Evolutionary conservation across 2,329 filamentous ascomycete genomes (phyloP), one percentile per base, ranked within the genome.

Genomic region (Colletotrichum siamense): DNA sequence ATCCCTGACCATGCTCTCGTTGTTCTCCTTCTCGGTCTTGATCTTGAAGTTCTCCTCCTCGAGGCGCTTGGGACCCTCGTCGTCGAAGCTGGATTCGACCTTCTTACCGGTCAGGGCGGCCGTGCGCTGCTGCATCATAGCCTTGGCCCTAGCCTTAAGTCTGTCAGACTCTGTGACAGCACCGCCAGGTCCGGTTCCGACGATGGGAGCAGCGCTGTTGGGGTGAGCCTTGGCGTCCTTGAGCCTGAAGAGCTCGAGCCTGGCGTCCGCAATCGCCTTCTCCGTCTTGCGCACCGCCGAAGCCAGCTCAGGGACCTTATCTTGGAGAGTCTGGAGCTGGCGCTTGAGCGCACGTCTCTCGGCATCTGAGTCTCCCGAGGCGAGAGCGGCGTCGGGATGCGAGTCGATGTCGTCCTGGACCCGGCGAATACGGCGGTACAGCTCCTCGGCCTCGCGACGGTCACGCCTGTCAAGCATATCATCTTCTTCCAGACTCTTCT

Each of bases 41-140:
- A 96, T 91, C 79, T 93, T 94, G 78, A 94, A 92, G 79, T 89
- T 97, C 85, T 99, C 96, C 79, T 98, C 95, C 83, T 99, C 97
- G 18, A 99, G 86, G 39, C 97, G 92, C 86, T 95, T 95, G 63
- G 96, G 93, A 5, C 95, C 95, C 78, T 95, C 95, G 78, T 96
- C 94, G 79, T 98, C 95, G 76, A 93, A 91, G 62, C 87, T 88
- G 3, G 88, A 84, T 49, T 95, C 92, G 63, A 94, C 87, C 82
- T 96, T 96, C 84, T 94, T 95, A 73, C 97, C 97, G 26, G 96
- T 95, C 78, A 99, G 87, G 22, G 97, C 96, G 72, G 97, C 97
- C 79, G 97, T 96, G 76, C 97, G 94, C 82, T 98, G 96, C 86
- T 99, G 96, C 97, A 99, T 99, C 93, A 98, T 98, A 52, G 96